Conservation (phyloP, 2,329 filamentous ascomycete species). For the Pezizomycotina sp. region DNA sequence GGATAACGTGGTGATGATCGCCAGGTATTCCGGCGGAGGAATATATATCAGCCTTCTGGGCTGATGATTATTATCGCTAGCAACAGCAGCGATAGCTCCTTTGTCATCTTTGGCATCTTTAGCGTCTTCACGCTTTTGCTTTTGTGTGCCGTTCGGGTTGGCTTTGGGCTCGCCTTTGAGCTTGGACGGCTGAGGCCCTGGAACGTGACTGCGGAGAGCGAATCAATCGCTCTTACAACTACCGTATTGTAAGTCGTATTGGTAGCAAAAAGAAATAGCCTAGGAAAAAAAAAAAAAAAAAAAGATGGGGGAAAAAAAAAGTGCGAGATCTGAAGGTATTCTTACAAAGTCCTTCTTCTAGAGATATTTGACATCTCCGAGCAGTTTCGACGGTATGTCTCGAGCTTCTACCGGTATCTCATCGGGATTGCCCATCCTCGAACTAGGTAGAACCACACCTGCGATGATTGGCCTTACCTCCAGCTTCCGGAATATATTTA, state of each 20-base stretch:
- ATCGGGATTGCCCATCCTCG: conserved; percentile 2
- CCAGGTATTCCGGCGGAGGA: conserved; percentile 10
- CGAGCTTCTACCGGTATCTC: neutral
- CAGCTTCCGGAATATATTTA: neutral
- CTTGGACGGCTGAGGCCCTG: neutral
- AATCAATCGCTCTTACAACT: too few relatives aligned
- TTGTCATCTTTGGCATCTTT: conserved; percentile 11
- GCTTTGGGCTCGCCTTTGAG: neutral
- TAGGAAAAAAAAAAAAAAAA: too few relatives aligned
- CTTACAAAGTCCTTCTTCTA: conserved; percentile 8
- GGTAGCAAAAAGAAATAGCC: too few relatives aligned
- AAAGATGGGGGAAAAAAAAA: too few relatives aligned
- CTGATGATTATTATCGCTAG: conserved; percentile 4
- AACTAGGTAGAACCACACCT: conserved; percentile 1
- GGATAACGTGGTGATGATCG: conserved; percentile 14
- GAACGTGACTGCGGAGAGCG: neutral
- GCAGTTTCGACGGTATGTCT: neutral
- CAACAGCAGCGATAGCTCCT: conserved; percentile 10
- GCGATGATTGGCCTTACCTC: neutral
- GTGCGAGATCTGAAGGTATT: too few relatives aligned
- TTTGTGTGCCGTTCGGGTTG: neutral
- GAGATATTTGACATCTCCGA: neutral
- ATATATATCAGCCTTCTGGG: conserved; percentile 6
- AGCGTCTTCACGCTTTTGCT: conserved; percentile 1
- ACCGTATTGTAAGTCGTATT: too few relatives aligned